phyloP scores from a whole-genome alignment of 2,329 filamentous ascomycete species.

The Claviceps sorghi region DNA sequence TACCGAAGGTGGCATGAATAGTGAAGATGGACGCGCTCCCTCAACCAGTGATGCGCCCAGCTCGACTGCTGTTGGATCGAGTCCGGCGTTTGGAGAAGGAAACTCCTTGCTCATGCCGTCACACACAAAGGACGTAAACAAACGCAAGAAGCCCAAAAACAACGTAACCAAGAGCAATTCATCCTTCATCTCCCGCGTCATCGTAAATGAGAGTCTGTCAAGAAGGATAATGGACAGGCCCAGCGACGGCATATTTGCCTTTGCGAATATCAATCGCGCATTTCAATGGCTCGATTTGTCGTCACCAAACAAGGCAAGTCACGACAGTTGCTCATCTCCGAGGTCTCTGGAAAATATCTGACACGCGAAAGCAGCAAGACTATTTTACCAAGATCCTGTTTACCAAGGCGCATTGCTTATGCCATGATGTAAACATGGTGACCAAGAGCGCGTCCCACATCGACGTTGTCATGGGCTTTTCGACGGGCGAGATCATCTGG shows the following conservation, averaged over 20 bases:
- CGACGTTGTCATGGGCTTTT: slow-evolving; percentile 90
- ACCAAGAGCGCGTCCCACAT: slow-evolving; percentile 71
- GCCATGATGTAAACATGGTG: slow-evolving; percentile 76
- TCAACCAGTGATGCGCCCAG: slow-evolving; percentile 37
- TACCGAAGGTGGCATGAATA: slow-evolving; percentile 43
- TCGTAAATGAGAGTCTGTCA: slow-evolving; percentile 66
- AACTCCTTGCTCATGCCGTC: slow-evolving; percentile 56
- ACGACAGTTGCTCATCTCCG: not conserved
- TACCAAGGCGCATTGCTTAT: slow-evolving; percentile 88
- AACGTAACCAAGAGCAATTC: slow-evolving; percentile 98
- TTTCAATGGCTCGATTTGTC: slow-evolving; percentile 93
- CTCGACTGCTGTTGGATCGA: slow-evolving; percentile 26
- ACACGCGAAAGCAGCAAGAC: slow-evolving; percentile 47
- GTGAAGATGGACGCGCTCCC: slow-evolving; percentile 38
- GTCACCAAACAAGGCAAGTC: slow-evolving; percentile 49
- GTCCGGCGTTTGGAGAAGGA: slow-evolving; percentile 70
- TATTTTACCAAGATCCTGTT: slow-evolving; percentile 93
- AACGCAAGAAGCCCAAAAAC: slow-evolving; percentile 89
- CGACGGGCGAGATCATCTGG: slow-evolving; percentile 94
- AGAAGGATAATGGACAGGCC: slow-evolving; percentile 71
- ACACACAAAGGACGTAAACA: slow-evolving; percentile 56
- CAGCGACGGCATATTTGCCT: slow-evolving; percentile 69
- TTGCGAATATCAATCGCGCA: slow-evolving; percentile 89
- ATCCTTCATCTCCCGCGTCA: slow-evolving; percentile 93
- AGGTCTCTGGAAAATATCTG: slow-evolving; percentile 7